phyloP scores from a whole-genome alignment of 768 basidiomycete genomes.

The Grammothele lineata region DNA sequence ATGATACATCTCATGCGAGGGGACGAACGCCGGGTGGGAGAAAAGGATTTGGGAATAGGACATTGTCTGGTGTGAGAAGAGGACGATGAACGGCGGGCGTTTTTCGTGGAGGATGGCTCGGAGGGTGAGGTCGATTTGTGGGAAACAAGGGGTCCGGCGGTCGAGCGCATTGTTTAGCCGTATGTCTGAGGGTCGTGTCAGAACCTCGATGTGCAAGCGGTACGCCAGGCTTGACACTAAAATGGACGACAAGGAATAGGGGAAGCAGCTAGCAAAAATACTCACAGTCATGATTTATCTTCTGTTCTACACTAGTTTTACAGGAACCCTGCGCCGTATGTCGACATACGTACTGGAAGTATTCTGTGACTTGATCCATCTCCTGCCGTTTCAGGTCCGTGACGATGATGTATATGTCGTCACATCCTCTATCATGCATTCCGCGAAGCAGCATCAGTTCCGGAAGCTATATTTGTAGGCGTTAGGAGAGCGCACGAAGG shows the following conservation, averaged over 20 bases:
- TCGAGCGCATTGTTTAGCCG: slow-evolving; percentile 63
- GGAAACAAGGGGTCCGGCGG: slow-evolving; percentile 74
- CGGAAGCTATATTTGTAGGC: slow-evolving; percentile 51
- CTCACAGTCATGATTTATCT: slow-evolving; percentile 71
- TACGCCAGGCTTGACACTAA: not conserved
- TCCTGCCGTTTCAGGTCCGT: slow-evolving; percentile 76
- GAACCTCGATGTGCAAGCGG: not conserved
- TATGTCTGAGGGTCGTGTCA: slow-evolving; percentile 45
- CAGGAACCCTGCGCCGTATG: slow-evolving; percentile 57
- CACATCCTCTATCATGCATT: slow-evolving; percentile 78
- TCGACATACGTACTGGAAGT: slow-evolving; percentile 71
- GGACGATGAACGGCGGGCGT: slow-evolving; percentile 68
- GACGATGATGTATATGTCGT: slow-evolving; percentile 75
- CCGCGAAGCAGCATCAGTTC: slow-evolving; percentile 77
- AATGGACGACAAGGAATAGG: not conserved
- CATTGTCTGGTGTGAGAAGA: slow-evolving; percentile 77
- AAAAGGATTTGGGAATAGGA: slow-evolving; percentile 82
- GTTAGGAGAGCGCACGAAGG: not conserved
- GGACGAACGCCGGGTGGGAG: slow-evolving; percentile 66
- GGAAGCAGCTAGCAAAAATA: not conserved
- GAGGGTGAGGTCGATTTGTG: slow-evolving; percentile 74
- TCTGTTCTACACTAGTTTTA: slow-evolving; percentile 62
- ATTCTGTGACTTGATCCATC: slow-evolving; percentile 77
- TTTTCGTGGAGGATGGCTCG: slow-evolving; percentile 76
- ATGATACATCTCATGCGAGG: slow-evolving; percentile 66